phyloP scores from a whole-genome alignment of 1,139 yeast species.

The Pichia sp. region DNA sequence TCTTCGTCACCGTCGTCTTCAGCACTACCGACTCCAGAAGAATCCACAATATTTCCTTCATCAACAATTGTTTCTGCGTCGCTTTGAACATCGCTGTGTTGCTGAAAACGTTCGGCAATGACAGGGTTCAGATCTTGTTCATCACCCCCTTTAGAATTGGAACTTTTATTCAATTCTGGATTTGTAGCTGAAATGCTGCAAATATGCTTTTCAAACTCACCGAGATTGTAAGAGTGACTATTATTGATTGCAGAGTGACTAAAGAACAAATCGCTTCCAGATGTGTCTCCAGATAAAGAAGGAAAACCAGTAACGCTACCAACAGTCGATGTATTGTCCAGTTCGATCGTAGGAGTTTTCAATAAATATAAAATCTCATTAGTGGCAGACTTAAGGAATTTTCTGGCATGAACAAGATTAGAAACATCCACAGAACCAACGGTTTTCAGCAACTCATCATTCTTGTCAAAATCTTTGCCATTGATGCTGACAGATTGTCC shows the following conservation, averaged over 20 bases:
- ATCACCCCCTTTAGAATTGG: neutral
- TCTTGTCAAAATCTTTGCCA: neutral
- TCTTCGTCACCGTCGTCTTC: constrained; percentile 3
- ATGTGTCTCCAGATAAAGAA: neutral
- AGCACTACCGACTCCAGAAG: neutral
- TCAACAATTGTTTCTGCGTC: constrained; percentile 21
- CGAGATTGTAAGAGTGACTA: neutral
- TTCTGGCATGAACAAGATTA: constrained; percentile 23
- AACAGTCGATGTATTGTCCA: constrained; percentile 18
- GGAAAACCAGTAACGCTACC: constrained; percentile 7
- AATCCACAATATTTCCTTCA: neutral
- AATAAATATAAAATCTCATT: constrained; percentile 26
- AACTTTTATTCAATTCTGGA: no score
- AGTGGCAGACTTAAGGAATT: constrained; percentile 26
- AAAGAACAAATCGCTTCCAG: constrained; percentile 4
- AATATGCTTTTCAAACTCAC: no score
- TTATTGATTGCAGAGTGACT: neutral
- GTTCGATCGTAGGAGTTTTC: constrained; percentile 25
- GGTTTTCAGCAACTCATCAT: constrained; percentile 4
- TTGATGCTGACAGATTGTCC: no score
- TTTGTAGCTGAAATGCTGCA: no score
- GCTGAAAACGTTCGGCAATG: neutral
- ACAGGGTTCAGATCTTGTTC: neutral
- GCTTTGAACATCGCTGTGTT: constrained; percentile 10
- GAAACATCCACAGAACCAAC: constrained; percentile 20